A percentile compares a stretch with the other conserved stretches of the same genome.
phyloP scores from a whole-genome alignment of 352 stramenopile species.

The Albugo laibachii region DNA sequence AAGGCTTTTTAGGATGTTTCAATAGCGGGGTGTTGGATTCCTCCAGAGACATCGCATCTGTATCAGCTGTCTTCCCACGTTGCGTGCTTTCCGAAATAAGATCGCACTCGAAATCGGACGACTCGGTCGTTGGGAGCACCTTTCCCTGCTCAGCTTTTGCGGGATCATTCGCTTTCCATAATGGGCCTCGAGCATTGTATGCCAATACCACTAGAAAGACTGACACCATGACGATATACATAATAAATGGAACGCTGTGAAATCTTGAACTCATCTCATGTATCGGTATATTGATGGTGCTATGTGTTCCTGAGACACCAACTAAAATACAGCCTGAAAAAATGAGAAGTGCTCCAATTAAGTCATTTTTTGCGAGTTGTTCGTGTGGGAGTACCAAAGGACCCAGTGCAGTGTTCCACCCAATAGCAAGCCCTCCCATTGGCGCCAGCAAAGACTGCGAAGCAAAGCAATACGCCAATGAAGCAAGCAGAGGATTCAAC shows the following conservation, averaged over 20 bases:
- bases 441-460: constrained; percentile 62
- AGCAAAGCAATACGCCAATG: constrained; percentile 53
- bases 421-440: constrained; percentile 63
- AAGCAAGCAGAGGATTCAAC: constrained; percentile 40
- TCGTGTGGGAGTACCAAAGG: constrained; percentile 49
- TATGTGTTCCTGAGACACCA: constrained; percentile 41
- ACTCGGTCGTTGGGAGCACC: too few relatives aligned
- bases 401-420: constrained; percentile 64
- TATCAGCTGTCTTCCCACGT: too few relatives aligned
- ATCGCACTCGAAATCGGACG: too few relatives aligned
- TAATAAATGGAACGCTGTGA: constrained; percentile 31
- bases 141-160: too few relatives aligned
- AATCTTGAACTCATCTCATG: constrained; percentile 31
- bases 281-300: constrained; percentile 34
- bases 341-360: constrained; percentile 51
- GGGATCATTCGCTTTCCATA: too few relatives aligned
- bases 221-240: constrained; percentile 29
- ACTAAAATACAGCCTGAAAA: constrained; percentile 62
- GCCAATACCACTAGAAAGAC: constrained; percentile 19
- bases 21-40: too few relatives aligned
- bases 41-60: too few relatives aligned
- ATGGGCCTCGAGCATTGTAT: too few relatives aligned
- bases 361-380: constrained; percentile 47
- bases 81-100: too few relatives aligned
- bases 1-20: too few relatives aligned